Conservation (phyloP, 208 protist genomes). For the Kentomonas sorsogonicus region DNA sequence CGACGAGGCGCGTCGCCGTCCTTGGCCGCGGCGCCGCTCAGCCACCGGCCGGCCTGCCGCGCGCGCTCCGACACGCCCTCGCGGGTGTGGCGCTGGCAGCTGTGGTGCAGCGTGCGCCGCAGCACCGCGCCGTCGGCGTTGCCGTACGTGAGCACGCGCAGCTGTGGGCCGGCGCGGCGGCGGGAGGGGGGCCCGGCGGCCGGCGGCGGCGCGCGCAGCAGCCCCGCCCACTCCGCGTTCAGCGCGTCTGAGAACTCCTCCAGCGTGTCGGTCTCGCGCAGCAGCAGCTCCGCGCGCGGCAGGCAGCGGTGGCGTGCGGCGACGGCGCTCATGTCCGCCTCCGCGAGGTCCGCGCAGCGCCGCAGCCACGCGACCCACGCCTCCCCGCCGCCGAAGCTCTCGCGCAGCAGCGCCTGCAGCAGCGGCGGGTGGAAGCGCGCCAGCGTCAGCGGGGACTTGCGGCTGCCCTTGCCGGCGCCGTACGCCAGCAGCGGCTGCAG, state of each 20-base stretch:
- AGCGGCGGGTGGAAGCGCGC: slow-evolving; percentile 37
- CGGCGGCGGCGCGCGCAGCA: too few species aligned
- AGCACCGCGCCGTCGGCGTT: slow-evolving; percentile 42
- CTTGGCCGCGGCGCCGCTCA: background rate
- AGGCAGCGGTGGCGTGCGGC: slow-evolving; percentile 13
- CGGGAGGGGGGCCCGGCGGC: too few species aligned
- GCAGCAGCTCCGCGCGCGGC: background rate
- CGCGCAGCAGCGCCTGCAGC: slow-evolving; percentile 37
- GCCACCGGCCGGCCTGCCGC: background rate
- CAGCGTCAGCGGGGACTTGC: slow-evolving; percentile 38
- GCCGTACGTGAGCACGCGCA: slow-evolving; percentile 54
- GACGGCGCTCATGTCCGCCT: slow-evolving; percentile 29
- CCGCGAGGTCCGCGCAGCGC: slow-evolving; percentile 21
- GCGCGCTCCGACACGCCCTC: background rate
- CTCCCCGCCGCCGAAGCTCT: slow-evolving; percentile 27
- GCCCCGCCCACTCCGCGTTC: slow-evolving; percentile 23
- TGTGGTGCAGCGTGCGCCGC: slow-evolving; percentile 23
- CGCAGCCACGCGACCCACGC: slow-evolving; percentile 44
- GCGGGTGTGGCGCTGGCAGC: background rate
- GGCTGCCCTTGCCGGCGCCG: slow-evolving; percentile 39
- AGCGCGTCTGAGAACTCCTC: slow-evolving; percentile 28
- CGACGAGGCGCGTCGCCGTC: background rate
- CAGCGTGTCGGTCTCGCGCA: slow-evolving; percentile 25
- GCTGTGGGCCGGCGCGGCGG: slow-evolving; percentile 12
- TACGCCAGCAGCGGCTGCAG: slow-evolving; percentile 31